Conservation (phyloP, 2,329 filamentous ascomycete species). For the Aspergillus fischeri region DNA sequence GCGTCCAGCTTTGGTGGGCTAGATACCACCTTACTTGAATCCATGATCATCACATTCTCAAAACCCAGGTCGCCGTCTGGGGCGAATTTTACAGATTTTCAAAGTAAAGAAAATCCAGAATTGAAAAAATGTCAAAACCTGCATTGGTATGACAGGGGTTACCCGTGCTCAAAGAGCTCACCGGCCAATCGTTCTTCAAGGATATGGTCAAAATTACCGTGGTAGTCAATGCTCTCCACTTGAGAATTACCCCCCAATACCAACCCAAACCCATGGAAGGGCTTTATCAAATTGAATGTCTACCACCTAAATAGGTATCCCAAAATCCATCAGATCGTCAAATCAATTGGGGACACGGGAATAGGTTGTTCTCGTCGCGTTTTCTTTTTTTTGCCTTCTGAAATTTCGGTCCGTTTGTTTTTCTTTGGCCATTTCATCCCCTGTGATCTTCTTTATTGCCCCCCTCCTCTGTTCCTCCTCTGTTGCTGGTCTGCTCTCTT, state of each 20-base stretch:
- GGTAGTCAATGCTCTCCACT: neutral
- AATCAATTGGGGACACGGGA: neutral
- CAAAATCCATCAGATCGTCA: neutral
- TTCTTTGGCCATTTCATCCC: neutral
- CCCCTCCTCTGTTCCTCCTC: conserved; percentile 1
- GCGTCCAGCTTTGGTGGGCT: neutral
- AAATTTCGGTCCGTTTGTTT: neutral
- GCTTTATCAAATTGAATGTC: neutral
- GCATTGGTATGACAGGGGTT: neutral
- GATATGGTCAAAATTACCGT: conserved; percentile 12
- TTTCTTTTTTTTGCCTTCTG: neutral
- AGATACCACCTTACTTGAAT: no score
- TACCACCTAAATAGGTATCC: neutral
- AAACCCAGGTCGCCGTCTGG: neutral
- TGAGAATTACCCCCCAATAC: neutral
- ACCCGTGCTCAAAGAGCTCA: neutral
- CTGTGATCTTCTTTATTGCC: neutral
- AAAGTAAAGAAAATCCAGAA: neutral
- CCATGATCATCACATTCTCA: neutral
- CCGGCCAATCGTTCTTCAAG: neutral
- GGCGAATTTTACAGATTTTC: neutral
- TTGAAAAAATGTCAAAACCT: neutral
- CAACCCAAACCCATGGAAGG: neutral
- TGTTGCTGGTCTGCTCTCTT: conserved; percentile 11
- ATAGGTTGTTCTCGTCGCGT: neutral